Base-by-base conservation (phyloP, 768 basidiomycete genomes). In the Pleurotus pulmonarius region DNA sequence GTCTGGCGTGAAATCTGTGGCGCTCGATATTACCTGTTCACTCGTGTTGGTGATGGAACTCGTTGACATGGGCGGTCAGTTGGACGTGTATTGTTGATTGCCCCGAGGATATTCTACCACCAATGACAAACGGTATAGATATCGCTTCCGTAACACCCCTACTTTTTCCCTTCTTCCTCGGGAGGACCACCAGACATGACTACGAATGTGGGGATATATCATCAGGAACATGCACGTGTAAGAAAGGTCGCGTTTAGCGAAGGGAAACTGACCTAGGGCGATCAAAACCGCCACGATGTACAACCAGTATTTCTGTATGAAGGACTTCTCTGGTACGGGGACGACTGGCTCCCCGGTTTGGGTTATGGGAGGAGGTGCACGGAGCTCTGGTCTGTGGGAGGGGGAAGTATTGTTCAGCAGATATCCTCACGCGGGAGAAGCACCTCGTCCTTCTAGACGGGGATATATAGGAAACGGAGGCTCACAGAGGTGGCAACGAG, bases 241-340 rank as follows among this genome's bases (percentile, higher is more conserved):
- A 24, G 39, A 43, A 53, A 34, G 29, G 11, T 34, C 29, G 29
- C 29, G 29, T 34, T 34, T 18, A 53, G 41, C 13, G 22, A 26
- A 22, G 26, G 15, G 20, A 53, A 25, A 20, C 86, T 69, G 65
- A 90, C 87, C 53, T 15, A 88, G 64, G 44, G 84, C 80, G 15
- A 88, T 64, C 8, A 87, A 68, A 44, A 82, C 68, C 3, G 83
- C 77, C 41, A 78, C 72, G 38, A 92, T 80, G 63, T 93, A 94
- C 69, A 94, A 75, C 94, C 94, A 95, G 69, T 95, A 95, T 67
- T 94, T 94, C 64, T 92, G 88, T 41, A 94, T 56, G 69, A 94
- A 92, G 9, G 83, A 74, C 69, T 93, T 89, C 65, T 95, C 91
- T 0, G 80, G 78, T 34, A 74, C 67, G 0, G 85, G 81, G 56